These are phyloP conservation scores for Calonectria pauciramosa DNA, from an alignment of 2,329 filamentous ascomycete species.

Conservation along the genomic window DNA sequence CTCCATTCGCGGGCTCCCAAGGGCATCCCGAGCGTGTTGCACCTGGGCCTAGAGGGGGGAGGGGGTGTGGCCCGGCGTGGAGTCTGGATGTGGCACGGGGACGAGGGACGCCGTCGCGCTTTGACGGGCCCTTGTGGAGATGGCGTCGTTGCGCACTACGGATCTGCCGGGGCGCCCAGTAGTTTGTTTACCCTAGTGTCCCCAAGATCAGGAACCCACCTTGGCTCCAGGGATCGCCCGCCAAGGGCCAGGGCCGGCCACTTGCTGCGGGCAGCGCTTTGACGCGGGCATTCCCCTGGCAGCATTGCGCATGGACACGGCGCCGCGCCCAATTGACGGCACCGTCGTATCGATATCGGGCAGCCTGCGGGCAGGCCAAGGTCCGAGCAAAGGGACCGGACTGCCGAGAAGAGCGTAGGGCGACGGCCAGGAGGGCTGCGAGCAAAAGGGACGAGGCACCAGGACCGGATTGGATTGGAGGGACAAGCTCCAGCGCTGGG, in stretches of 20 bases:
- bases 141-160: constrained; percentile 38
- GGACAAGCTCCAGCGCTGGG: background rate
- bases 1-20: background rate
- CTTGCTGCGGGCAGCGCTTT: constrained; percentile 35
- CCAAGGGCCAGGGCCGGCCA: constrained; percentile 24
- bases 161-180: constrained; percentile 40
- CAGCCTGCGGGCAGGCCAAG: background rate
- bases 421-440: background rate
- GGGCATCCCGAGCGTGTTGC: constrained; percentile 22
- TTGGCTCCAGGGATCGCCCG: constrained; percentile 32
- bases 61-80: background rate
- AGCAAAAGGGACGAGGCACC: background rate
- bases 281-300: constrained; percentile 33
- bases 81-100: background rate
- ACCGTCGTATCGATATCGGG: constrained; percentile 21
- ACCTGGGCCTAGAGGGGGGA: background rate
- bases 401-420: constrained; percentile 9
- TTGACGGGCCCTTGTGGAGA: constrained; percentile 28
- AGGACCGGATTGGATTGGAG: background rate
- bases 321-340: constrained; percentile 22
- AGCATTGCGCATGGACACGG: constrained; percentile 18
- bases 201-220: constrained; percentile 31
- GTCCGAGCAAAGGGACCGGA: constrained; percentile 21
- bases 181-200: constrained; percentile 19
- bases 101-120: constrained; percentile 22